Conservation (phyloP, 2,329 filamentous ascomycete species). For the Fonsecaea pedrosoi region DNA sequence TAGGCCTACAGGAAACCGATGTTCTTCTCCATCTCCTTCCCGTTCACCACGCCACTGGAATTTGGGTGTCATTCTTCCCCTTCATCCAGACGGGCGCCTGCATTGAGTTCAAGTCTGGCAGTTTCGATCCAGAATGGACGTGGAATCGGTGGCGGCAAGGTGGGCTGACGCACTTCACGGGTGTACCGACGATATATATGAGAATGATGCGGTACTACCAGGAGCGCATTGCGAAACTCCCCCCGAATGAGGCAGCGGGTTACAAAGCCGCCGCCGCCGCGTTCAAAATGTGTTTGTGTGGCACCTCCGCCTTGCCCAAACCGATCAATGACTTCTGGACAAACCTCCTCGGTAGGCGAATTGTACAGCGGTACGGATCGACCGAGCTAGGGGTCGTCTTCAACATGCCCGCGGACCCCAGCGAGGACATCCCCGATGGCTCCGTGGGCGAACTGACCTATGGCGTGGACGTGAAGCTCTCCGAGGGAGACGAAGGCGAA, state of each 20-base stretch:
- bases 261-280: constrained; percentile 53
- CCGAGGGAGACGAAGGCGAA: constrained; percentile 57
- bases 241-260: constrained; percentile 38
- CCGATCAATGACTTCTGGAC: constrained; percentile 61
- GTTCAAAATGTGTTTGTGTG: constrained; percentile 41
- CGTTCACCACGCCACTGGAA: constrained; percentile 44
- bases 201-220: constrained; percentile 48
- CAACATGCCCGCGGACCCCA: constrained; percentile 48
- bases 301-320: constrained; percentile 57
- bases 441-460: constrained; percentile 48
- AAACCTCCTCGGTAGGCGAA: constrained; percentile 50
- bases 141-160: constrained; percentile 50
- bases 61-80: constrained; percentile 46
- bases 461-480: constrained; percentile 51
- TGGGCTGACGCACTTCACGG: constrained; percentile 48
- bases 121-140: constrained; percentile 48
- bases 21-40: constrained; percentile 47
- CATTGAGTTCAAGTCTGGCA: constrained; percentile 53
- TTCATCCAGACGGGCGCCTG: constrained; percentile 50
- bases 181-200: constrained; percentile 55
- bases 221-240: constrained; percentile 35
- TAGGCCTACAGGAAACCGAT: constrained; percentile 42
- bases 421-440: constrained; percentile 39
- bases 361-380: constrained; percentile 54
- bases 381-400: constrained; percentile 55